Conservation (phyloP, 169 alveolate species). For the Babesia ovis region DNA sequence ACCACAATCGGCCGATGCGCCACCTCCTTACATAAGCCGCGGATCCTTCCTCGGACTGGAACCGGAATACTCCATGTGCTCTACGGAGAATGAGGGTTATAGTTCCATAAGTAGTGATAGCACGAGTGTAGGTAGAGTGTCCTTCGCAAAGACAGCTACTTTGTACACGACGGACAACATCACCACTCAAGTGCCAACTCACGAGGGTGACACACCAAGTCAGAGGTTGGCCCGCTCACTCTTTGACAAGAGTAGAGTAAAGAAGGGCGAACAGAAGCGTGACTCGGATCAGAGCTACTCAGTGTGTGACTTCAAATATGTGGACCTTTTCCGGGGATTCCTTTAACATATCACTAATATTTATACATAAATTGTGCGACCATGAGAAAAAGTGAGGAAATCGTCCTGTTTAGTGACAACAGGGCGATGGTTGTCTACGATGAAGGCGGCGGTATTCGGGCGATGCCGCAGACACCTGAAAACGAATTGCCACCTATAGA, state of each 20-base stretch:
- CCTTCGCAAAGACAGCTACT: slow-evolving; percentile 29
- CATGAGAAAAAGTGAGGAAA: slow-evolving; percentile 34
- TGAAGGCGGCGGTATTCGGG: slow-evolving; percentile 44
- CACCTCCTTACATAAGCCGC: no score
- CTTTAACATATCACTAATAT: slow-evolving; percentile 1
- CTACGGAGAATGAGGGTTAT: background rate
- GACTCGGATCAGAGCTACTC: background rate
- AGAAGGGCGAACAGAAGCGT: background rate
- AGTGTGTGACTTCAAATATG: slow-evolving; percentile 39
- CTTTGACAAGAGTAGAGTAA: slow-evolving; percentile 22
- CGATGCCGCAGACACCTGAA: slow-evolving; percentile 29
- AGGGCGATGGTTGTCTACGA: slow-evolving; percentile 63
- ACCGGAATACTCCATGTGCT: background rate
- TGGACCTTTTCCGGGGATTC: slow-evolving; percentile 42
- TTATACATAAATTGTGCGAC: background rate
- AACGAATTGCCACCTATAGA: slow-evolving; percentile 8
- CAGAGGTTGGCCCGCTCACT: slow-evolving; percentile 27
- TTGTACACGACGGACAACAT: slow-evolving; percentile 10
- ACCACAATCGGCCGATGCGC: no score
- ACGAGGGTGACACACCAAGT: slow-evolving; percentile 19
- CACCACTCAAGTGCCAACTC: slow-evolving; percentile 14
- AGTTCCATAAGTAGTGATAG: slow-evolving; percentile 2
- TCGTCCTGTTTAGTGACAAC: slow-evolving; percentile 53
- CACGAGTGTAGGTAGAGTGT: slow-evolving; percentile 1
- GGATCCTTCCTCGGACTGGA: background rate